A percentile compares a stretch with the other conserved stretches of the same genome.
Conservation (phyloP, 176 grass and related monocot species). For the Thinopyrum elongatum region DNA sequence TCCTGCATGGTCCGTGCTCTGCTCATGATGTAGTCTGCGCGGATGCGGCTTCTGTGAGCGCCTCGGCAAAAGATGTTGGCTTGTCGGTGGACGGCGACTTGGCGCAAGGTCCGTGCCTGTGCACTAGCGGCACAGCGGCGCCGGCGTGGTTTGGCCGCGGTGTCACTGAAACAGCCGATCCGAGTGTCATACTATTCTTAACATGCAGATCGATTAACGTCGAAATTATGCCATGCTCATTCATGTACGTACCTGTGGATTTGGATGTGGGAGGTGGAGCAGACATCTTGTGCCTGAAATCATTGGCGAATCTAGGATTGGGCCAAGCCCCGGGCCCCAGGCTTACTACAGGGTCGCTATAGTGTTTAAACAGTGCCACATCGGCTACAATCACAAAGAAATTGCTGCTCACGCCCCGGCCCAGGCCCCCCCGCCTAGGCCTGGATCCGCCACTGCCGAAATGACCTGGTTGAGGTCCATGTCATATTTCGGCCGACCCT, state of each 20-base stretch:
- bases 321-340: too few species aligned
- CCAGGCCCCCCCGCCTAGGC: too few species aligned
- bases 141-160: too few species aligned
- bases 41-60: not conserved
- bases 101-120: conserved; percentile 27
- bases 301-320: too few species aligned
- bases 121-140: not conserved
- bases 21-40: not conserved
- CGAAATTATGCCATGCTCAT: not conserved
- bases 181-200: not conserved
- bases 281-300: not conserved
- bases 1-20: too few species aligned
- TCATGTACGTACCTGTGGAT: not conserved
- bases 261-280: not conserved
- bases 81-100: not conserved
- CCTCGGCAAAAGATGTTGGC: not conserved
- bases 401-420: too few species aligned
- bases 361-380: too few species aligned
- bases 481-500: too few species aligned
- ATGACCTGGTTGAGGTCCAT: too few species aligned
- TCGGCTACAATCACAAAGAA: too few species aligned
- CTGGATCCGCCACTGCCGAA: too few species aligned
- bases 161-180: not conserved
- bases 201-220: not conserved
- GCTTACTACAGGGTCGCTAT: too few species aligned